These are phyloP conservation scores for Fusarium multiceps DNA, from an alignment of 2,329 filamentous ascomycete genomes.

Conservation along the genomic window DNA sequence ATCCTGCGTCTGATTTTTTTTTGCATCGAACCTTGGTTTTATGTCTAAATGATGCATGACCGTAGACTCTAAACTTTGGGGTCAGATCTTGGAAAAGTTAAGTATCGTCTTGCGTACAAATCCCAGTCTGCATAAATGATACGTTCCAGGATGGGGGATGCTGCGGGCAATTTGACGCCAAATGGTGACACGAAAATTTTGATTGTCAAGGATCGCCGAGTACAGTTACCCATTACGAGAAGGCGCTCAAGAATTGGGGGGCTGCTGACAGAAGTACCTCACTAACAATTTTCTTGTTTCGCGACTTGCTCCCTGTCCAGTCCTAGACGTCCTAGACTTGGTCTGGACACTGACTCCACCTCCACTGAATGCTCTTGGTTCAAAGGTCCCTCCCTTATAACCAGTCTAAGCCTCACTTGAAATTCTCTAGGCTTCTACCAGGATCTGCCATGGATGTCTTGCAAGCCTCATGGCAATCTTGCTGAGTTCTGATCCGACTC, in stretches of 20 bases:
- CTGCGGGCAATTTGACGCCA: conserved; percentile 30
- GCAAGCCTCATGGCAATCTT: conserved; percentile 23
- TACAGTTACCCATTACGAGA: conserved; percentile 45
- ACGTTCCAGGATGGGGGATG: conserved; percentile 35
- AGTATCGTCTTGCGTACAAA: background rate
- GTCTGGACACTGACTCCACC: conserved; percentile 24
- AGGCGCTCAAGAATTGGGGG: conserved; percentile 39
- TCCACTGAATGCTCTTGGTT: conserved; percentile 18
- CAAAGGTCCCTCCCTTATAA: conserved; percentile 25
- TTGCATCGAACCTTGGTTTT: background rate
- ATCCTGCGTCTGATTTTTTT: background rate
- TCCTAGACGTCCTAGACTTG: conserved; percentile 1
- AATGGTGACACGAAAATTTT: conserved; percentile 49
- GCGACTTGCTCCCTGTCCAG: conserved; percentile 7
- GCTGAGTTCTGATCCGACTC: conserved; percentile 21
- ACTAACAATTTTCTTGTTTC: conserved; percentile 52
- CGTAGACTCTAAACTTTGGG: background rate
- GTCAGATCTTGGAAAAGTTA: background rate
- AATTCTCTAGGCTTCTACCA: conserved; percentile 36
- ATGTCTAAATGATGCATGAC: conserved; percentile 1
- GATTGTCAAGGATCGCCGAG: conserved; percentile 47
- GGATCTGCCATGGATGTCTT: conserved; percentile 26
- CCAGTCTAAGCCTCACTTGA: conserved; percentile 27
- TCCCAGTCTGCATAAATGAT: conserved; percentile 31
- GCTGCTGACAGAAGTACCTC: conserved; percentile 49